These are phyloP conservation scores for Chamaecyparis obtusa DNA, from an alignment of 75 land plant species.

Conservation along the genomic window DNA sequence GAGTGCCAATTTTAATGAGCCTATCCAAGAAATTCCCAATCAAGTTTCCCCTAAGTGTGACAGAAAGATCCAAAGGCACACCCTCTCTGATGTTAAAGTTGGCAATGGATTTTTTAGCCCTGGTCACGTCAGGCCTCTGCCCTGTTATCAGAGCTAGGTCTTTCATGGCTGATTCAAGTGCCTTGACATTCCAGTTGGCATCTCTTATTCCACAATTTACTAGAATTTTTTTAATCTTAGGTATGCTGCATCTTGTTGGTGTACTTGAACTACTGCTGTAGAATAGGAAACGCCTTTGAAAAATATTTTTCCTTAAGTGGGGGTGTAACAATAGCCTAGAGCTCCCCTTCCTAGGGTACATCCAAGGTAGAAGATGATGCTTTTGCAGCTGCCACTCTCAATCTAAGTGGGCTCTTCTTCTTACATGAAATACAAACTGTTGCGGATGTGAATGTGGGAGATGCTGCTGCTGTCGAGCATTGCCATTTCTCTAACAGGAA, in stretches of 20 bases:
- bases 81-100: slow-evolving; percentile 88
- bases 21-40: slow-evolving; percentile 93
- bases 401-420: not conserved
- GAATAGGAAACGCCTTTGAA: slow-evolving; percentile 68
- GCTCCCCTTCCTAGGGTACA: not conserved
- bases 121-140: slow-evolving; percentile 76
- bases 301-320: slow-evolving; percentile 66
- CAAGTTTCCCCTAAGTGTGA: slow-evolving; percentile 82
- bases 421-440: not conserved
- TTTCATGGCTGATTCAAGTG: slow-evolving; percentile 70
- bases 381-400: slow-evolving; percentile 10
- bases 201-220: slow-evolving; percentile 96
- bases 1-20: too few species aligned
- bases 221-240: slow-evolving; percentile 76
- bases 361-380: not conserved
- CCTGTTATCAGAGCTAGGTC: slow-evolving; percentile 76
- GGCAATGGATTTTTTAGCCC: slow-evolving; percentile 76
- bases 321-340: slow-evolving; percentile 28
- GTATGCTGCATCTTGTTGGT: slow-evolving; percentile 69
- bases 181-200: slow-evolving; percentile 84
- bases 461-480: not conserved
- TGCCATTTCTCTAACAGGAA: not conserved
- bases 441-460: not conserved
- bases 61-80: slow-evolving; percentile 73
- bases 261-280: slow-evolving; percentile 77